Conservation (phyloP, 1,284 basidiomycete genomes). For the Rhodotorula glutinis region DNA sequence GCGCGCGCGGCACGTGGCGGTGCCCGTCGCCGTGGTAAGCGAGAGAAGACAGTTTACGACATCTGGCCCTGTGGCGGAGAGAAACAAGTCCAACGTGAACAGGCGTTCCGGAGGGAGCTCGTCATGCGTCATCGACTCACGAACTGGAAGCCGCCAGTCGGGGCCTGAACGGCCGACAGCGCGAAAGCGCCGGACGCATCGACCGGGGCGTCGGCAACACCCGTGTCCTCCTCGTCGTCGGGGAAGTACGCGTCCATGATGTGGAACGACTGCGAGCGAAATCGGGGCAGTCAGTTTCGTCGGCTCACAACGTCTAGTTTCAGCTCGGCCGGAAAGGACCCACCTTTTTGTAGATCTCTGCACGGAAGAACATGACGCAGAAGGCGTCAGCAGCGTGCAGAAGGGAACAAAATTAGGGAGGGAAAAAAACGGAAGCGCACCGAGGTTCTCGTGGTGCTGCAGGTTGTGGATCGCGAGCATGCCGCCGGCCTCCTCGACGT, state of each 20-base stretch:
- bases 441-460: constrained; percentile 85
- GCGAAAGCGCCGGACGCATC: constrained; percentile 78
- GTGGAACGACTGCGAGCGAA: constrained; percentile 3
- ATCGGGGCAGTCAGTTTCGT: neutral
- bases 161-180: constrained; percentile 66
- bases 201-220: constrained; percentile 73
- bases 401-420: neutral
- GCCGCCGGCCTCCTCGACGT: constrained; percentile 95
- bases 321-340: too few species aligned
- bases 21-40: neutral
- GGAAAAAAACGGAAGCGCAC: constrained; percentile 54
- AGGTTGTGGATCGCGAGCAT: constrained; percentile 99
- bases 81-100: neutral
- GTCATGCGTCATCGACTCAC: constrained; percentile 43
- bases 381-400: neutral
- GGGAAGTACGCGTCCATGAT: constrained; percentile 46
- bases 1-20: neutral
- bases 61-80: neutral
- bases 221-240: constrained; percentile 59
- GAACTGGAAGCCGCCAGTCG: constrained; percentile 93
- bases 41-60: neutral
- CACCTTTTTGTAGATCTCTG: constrained; percentile 14
- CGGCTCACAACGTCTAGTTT: neutral
- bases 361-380: neutral
- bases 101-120: neutral